Conservation (phyloP, 768 basidiomycete genomes). For the Collybia mongolica region DNA sequence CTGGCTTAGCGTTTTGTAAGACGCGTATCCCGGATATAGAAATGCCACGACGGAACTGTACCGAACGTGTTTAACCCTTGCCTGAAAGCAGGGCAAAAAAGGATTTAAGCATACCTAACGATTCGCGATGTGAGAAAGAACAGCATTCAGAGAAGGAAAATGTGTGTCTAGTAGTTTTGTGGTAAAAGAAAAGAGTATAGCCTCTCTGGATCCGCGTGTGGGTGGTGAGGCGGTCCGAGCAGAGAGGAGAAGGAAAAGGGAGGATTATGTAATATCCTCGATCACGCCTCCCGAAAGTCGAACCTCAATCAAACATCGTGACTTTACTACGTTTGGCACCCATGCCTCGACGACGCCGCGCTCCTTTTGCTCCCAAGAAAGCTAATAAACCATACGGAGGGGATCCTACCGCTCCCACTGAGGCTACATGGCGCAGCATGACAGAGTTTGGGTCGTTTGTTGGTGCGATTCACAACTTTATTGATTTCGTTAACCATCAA, state of each 20-base stretch:
- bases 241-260: neutral
- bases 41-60: conserved; percentile 72
- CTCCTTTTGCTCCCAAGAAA: conserved; percentile 10
- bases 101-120: conserved; percentile 35
- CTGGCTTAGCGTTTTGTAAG: conserved; percentile 91
- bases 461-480: conserved; percentile 15
- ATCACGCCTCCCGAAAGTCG: neutral
- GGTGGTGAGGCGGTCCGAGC: neutral
- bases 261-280: conserved; percentile 7
- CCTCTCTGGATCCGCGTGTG: conserved; percentile 4
- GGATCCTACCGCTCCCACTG: conserved; percentile 14
- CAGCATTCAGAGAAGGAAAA: conserved; percentile 30
- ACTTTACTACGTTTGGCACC: neutral
- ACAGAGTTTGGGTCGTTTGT: conserved; percentile 20
- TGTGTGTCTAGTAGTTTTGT: neutral
- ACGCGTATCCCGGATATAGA: conserved; percentile 92
- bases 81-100: too few species aligned
- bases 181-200: neutral
- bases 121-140: conserved; percentile 50
- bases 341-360: conserved; percentile 14
- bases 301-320: too few species aligned
- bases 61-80: neutral
- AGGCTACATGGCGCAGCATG: conserved; percentile 15
- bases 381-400: conserved; percentile 9
- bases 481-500: neutral